Evolutionary conservation across 257 asterid genomes (phyloP).

Genomic region (Cinchona pubescens): DNA sequence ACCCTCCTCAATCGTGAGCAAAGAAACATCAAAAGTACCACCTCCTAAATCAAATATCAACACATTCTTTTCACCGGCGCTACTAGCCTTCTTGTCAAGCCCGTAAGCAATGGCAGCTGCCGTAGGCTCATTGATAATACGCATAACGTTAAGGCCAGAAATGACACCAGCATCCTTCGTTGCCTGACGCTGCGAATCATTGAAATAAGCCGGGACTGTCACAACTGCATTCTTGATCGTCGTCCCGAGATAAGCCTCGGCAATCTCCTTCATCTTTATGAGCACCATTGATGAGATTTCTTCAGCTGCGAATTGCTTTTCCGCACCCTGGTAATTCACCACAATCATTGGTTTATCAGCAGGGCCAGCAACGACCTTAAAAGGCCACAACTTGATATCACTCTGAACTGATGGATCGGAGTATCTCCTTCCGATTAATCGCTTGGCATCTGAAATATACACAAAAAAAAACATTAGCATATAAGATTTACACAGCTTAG

Average conservation of each 20-base stretch:
- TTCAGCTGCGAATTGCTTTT: slow-evolving; percentile 30
- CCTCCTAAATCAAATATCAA: slow-evolving; percentile 31
- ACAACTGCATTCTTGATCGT: slow-evolving; percentile 29
- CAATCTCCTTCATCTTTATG: slow-evolving; percentile 28
- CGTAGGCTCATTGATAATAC: slow-evolving; percentile 21
- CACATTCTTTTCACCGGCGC: slow-evolving; percentile 27
- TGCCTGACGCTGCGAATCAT: slow-evolving; percentile 28
- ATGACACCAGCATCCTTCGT: slow-evolving; percentile 31
- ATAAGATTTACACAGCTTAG: neutral
- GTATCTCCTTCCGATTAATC: slow-evolving; percentile 31
- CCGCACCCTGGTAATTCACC: slow-evolving; percentile 30
- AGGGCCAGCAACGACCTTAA: slow-evolving; percentile 24
- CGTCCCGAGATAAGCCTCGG: slow-evolving; percentile 27
- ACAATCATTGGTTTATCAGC: slow-evolving; percentile 30
- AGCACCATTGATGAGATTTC: slow-evolving; percentile 34
- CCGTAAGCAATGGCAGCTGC: slow-evolving; percentile 29
- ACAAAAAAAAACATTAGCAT: neutral
- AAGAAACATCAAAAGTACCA: slow-evolving; percentile 28
- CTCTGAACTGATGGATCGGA: slow-evolving; percentile 18
- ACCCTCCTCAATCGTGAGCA: slow-evolving; percentile 29
- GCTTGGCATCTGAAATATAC: slow-evolving; percentile 19
- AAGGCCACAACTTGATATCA: slow-evolving; percentile 36
- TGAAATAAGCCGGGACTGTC: slow-evolving; percentile 33
- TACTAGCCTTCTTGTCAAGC: slow-evolving; percentile 20
- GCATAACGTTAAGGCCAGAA: slow-evolving; percentile 31